Conservation (phyloP, 768 basidiomycete genomes). For the Botryobasidium botryosum region DNA sequence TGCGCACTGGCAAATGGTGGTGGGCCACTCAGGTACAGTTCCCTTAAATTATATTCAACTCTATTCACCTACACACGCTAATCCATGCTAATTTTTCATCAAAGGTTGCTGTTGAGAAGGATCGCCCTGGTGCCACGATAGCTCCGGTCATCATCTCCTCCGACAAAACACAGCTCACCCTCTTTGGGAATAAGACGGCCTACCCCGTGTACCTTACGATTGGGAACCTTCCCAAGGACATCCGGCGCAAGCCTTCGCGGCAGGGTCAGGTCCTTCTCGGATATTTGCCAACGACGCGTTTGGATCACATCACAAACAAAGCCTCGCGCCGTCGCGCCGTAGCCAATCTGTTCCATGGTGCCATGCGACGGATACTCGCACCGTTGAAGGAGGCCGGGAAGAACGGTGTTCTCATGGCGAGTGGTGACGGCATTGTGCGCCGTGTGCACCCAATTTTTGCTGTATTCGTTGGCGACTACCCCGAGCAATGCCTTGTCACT, state of each 20-base stretch:
- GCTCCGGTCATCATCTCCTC: not conserved
- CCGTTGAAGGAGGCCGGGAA: not conserved
- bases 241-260: constrained; percentile 19
- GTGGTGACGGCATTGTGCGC: not conserved
- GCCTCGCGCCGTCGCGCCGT: too few species aligned
- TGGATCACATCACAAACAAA: too few species aligned
- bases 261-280: constrained; percentile 23
- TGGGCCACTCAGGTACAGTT: not conserved
- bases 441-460: not conserved
- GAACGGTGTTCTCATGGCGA: too few species aligned
- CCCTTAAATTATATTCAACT: not conserved
- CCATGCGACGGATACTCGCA: not conserved
- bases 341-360: not conserved
- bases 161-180: too few species aligned
- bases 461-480: not conserved
- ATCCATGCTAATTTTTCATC: too few species aligned
- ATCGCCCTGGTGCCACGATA: not conserved
- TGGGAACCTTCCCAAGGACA: not conserved
- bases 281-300: constrained; percentile 24
- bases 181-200: constrained; percentile 4
- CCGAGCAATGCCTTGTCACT: not conserved
- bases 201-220: constrained; percentile 16
- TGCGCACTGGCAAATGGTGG: constrained; percentile 6
- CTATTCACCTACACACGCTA: not conserved
- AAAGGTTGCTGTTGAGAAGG: too few species aligned